Percentiles rank a stretch among this genome's conserved stretches.
Evolutionary conservation across 345 rosid species (phyloP).

Genomic region (Psidium friedrichsthalianum): DNA sequence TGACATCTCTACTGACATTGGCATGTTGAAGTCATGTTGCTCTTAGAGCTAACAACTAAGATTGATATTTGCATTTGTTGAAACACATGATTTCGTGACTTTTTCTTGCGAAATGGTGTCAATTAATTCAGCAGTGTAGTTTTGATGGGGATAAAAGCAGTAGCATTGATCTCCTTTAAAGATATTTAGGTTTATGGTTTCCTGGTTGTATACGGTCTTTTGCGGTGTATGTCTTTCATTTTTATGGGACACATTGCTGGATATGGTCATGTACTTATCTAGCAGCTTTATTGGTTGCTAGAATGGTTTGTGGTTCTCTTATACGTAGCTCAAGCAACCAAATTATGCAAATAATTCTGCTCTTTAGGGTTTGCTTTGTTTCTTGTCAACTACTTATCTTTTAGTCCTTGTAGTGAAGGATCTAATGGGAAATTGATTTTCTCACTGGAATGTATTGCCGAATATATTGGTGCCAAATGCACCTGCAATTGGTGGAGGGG

Average conservation of each 20-base stretch:
- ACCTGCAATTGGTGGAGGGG: not conserved
- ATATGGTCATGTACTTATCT: not conserved
- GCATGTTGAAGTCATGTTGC: not conserved
- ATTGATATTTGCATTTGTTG: not conserved
- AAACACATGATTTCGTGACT: not conserved
- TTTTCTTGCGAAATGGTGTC: not conserved
- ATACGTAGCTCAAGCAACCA: not conserved
- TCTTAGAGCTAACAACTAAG: not conserved
- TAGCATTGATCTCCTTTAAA: not conserved
- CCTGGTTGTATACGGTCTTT: not conserved
- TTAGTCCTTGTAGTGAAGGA: not conserved
- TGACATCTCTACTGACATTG: not conserved
- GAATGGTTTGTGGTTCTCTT: not conserved
- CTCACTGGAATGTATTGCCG: not conserved
- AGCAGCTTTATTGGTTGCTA: not conserved
- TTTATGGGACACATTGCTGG: not conserved
- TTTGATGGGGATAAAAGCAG: not conserved
- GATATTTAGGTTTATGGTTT: not conserved
- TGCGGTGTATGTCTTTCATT: not conserved
- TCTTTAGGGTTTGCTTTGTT: not conserved
- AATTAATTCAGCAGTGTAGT: not conserved
- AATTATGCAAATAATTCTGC: not conserved
- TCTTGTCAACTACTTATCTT: not conserved
- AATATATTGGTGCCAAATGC: not conserved
- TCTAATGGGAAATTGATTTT: not conserved